phyloP scores from a whole-genome alignment of 2,329 filamentous ascomycete species.

The Alternaria rosae region DNA sequence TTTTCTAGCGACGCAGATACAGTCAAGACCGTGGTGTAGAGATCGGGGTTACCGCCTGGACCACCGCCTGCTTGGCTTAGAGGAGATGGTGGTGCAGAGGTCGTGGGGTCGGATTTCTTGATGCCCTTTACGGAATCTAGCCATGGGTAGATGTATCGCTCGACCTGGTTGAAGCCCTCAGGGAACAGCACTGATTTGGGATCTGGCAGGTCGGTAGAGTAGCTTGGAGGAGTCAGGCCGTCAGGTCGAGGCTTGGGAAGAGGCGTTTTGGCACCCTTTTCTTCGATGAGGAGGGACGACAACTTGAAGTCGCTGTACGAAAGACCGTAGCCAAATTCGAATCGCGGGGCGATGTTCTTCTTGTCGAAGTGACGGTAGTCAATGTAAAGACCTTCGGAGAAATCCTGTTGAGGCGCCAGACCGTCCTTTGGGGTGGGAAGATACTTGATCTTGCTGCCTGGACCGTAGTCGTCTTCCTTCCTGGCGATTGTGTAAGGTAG shows the following conservation, averaged over 20 bases:
- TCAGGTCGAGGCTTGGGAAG: conserved; percentile 45
- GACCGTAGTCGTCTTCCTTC: conserved; percentile 76
- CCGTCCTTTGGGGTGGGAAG: conserved; percentile 64
- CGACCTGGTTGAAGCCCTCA: conserved; percentile 64
- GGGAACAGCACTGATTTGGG: conserved; percentile 68
- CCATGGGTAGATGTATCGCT: conserved; percentile 79
- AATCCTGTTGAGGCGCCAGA: conserved; percentile 80
- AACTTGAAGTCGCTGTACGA: conserved; percentile 80
- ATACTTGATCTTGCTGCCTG: conserved; percentile 72
- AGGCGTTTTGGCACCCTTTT: conserved; percentile 55
- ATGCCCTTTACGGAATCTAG: conserved; percentile 61
- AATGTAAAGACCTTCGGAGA: conserved; percentile 82
- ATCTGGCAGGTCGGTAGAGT: conserved; percentile 63
- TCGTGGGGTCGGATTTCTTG: conserved; percentile 55
- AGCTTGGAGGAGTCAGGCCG: conserved; percentile 51
- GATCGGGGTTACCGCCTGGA: conserved; percentile 71
- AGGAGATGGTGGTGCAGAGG: conserved; percentile 63
- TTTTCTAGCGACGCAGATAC: conserved; percentile 67
- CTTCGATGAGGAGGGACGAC: conserved; percentile 58
- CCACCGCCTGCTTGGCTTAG: conserved; percentile 72
- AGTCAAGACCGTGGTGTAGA: conserved; percentile 65
- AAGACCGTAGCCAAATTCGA: conserved; percentile 85
- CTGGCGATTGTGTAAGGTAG: conserved; percentile 88
- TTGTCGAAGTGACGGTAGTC: conserved; percentile 93
- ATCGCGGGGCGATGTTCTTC: conserved; percentile 74